A percentile compares a stretch with the other conserved stretches of the same genome.
Evolutionary conservation across 768 basidiomycete genomes (phyloP).

Genomic region (Rhodotorula diobovata): DNA sequence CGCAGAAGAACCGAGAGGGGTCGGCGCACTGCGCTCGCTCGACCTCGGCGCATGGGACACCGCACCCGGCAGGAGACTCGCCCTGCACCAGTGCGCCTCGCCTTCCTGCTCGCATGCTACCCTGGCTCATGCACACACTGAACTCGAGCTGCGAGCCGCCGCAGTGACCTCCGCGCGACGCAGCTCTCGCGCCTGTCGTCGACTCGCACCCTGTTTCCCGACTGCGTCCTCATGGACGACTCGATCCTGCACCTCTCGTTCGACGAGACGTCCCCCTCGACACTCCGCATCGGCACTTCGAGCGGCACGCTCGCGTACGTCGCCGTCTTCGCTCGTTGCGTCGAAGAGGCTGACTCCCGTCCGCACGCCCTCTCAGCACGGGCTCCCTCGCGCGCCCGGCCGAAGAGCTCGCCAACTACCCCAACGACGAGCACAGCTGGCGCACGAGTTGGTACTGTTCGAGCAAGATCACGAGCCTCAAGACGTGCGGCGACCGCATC

Average conservation of each 20-base stretch:
- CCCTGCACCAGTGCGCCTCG: slow-evolving; percentile 1
- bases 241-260: slow-evolving; percentile 26
- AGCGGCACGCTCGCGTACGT: slow-evolving; percentile 29
- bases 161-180: not conserved
- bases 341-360: not conserved
- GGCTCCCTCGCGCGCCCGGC: slow-evolving; percentile 1
- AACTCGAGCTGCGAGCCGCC: not conserved
- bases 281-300: slow-evolving; percentile 13
- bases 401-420: slow-evolving; percentile 21
- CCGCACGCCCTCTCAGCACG: not conserved
- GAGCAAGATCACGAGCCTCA: slow-evolving; percentile 18
- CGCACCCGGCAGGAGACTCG: not conserved
- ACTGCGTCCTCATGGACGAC: slow-evolving; percentile 32
- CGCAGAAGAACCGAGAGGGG: not conserved
- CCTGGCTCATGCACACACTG: not conserved
- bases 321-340: not conserved
- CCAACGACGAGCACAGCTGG: slow-evolving; percentile 35
- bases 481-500: slow-evolving; percentile 7
- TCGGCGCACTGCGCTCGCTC: not conserved
- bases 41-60: not conserved
- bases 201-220: slow-evolving; percentile 9
- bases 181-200: not conserved
- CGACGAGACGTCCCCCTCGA: slow-evolving; percentile 5
- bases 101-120: too few species aligned
- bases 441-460: slow-evolving; percentile 28